Percentiles rank a stretch among this genome's conserved stretches.
These are phyloP conservation scores for Penicillium digitatum DNA, from an alignment of 2,329 filamentous ascomycete species.

Conservation along the genomic window DNA sequence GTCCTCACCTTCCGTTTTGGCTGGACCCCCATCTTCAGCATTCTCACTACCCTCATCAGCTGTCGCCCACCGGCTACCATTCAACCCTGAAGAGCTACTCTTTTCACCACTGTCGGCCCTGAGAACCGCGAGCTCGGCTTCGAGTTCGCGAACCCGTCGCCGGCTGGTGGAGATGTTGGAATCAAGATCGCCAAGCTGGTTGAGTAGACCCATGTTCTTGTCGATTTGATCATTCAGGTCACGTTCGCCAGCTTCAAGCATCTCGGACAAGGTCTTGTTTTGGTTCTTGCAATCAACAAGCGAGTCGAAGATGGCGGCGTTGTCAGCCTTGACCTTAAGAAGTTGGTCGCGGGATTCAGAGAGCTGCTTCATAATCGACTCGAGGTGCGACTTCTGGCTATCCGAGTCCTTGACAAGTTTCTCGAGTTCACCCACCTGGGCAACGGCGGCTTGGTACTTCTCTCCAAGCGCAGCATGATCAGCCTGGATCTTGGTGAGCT, in stretches of 20 bases:
- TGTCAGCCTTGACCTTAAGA: constrained; percentile 29
- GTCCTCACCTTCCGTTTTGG: constrained; percentile 45
- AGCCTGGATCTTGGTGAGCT: constrained; percentile 43
- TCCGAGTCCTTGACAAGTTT: constrained; percentile 77
- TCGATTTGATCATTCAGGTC: constrained; percentile 40
- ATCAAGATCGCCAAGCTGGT: constrained; percentile 40
- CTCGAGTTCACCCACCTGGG: constrained; percentile 75
- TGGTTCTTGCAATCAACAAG: constrained; percentile 31
- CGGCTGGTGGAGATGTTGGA: constrained; percentile 34
- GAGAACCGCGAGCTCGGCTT: constrained; percentile 37
- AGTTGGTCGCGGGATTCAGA: constrained; percentile 35
- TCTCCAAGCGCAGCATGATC: constrained; percentile 47
- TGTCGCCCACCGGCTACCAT: constrained; percentile 43
- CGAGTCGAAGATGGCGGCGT: constrained; percentile 29
- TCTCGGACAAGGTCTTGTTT: constrained; percentile 33
- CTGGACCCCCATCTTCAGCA: constrained; percentile 34
- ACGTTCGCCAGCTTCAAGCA: constrained; percentile 33
- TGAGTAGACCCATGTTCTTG: constrained; percentile 41
- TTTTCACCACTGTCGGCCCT: constrained; percentile 34
- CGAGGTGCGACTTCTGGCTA: constrained; percentile 62
- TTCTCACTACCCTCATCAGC: constrained; percentile 28
- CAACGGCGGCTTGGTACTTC: constrained; percentile 32
- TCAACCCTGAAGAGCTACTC: constrained; percentile 30
- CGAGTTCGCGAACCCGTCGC: constrained; percentile 38
- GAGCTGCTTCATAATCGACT: constrained; percentile 56